Evolutionary conservation across 148 eudicot genomes (phyloP).

Genomic region (Dysphania ambrosioides): DNA sequence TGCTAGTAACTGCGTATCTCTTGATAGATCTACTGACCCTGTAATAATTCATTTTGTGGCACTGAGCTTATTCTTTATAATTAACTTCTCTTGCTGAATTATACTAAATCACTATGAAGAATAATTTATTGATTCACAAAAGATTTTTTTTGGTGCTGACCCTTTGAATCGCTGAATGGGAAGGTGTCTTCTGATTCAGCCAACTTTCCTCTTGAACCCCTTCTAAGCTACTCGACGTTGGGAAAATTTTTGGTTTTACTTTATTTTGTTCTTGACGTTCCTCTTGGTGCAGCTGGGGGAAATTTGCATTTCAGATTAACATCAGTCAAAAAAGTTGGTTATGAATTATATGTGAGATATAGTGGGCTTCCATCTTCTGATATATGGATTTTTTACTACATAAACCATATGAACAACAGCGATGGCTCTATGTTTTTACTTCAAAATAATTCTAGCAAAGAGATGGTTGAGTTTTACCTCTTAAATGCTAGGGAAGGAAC

Average conservation of each 20-base stretch:
- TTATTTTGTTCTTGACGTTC: constrained; percentile 75
- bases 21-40: not conserved
- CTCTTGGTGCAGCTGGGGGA: constrained; percentile 76
- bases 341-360: constrained; percentile 64
- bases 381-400: constrained; percentile 69
- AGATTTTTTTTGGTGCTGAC: constrained; percentile 63
- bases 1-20: not conserved
- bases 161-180: constrained; percentile 61
- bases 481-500: constrained; percentile 72
- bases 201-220: constrained; percentile 67
- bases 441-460: constrained; percentile 58
- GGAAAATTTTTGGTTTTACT: constrained; percentile 27
- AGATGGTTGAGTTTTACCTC: constrained; percentile 57
- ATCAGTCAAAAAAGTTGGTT: constrained; percentile 41
- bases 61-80: not conserved
- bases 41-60: not conserved
- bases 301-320: constrained; percentile 58
- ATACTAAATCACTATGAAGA: constrained; percentile 22
- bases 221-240: constrained; percentile 51
- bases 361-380: constrained; percentile 70
- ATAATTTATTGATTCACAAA: constrained; percentile 37
- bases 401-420: constrained; percentile 58
- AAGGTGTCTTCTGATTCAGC: constrained; percentile 40
- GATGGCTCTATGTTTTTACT: constrained; percentile 62
- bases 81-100: constrained; percentile 20